These are phyloP conservation scores for Suhomyces emberorum DNA, from an alignment of 805 yeast species.

Conservation along the genomic window DNA sequence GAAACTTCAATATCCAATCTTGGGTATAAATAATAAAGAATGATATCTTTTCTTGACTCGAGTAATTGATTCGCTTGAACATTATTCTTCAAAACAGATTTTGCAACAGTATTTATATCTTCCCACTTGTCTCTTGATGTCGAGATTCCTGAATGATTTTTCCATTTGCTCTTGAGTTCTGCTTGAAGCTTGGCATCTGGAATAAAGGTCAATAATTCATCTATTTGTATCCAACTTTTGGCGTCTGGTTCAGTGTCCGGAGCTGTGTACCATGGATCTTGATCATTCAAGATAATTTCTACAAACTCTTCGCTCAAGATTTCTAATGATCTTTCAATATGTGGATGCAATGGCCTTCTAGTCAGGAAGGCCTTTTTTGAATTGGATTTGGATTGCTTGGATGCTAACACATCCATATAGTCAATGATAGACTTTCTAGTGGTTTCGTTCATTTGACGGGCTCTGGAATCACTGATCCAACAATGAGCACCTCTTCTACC, in stretches of 20 bases:
- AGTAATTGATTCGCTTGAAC: constrained; percentile 47
- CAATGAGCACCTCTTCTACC: constrained; percentile 99
- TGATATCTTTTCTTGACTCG: constrained; percentile 79
- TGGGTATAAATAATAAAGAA: constrained; percentile 81
- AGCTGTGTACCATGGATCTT: constrained; percentile 72
- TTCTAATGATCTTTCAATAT: constrained; percentile 70
- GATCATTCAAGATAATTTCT: constrained; percentile 67
- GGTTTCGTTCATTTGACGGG: constrained; percentile 68
- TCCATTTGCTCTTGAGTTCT: constrained; percentile 60
- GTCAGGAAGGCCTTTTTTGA: constrained; percentile 45
- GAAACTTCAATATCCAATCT: constrained; percentile 92
- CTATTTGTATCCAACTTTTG: constrained; percentile 46
- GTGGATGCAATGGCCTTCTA: constrained; percentile 88
- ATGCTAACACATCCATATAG: constrained; percentile 71
- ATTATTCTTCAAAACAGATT: constrained; percentile 42
- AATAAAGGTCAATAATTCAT: constrained; percentile 56
- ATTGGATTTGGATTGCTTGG: constrained; percentile 27
- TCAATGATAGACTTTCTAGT: constrained; percentile 78
- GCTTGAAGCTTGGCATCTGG: constrained; percentile 58
- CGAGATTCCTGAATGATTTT: constrained; percentile 21
- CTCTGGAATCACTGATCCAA: constrained; percentile 89
- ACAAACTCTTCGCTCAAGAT: constrained; percentile 62
- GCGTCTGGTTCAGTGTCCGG: constrained; percentile 37
- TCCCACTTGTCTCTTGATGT: constrained; percentile 72
- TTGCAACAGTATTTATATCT: constrained; percentile 60